Base-by-base conservation (phyloP, 768 basidiomycete species). In the Collybia sordida region DNA sequence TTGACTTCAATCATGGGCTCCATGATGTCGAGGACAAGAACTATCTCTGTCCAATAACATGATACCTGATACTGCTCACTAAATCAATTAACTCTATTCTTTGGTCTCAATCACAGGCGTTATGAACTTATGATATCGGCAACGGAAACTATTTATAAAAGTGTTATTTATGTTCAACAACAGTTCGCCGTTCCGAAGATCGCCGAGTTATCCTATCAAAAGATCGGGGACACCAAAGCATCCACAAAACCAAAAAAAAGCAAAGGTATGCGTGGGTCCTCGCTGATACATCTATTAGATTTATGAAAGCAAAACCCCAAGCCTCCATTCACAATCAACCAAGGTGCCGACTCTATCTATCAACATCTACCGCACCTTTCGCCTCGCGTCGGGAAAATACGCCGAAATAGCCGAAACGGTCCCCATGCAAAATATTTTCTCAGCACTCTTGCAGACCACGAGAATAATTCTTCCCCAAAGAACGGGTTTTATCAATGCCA, bases 151-250 rank as follows among this genome's bases (percentile, higher is more conserved):
- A 60, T 14, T 68, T 74, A 53, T 56, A 59, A 36, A 65, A 67
- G 38, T 74, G 71, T 46, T 55, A 59, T 4, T 63, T 60, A 4
- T 72, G 72, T 54, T 59, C 61, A 5, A 64, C 58, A 7, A 70
- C 71, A 3, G 55, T 69, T 11, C 72, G 72, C 53, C 72, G 72
- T 49, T 72, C 71, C 1, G 68, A 69, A 45, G 69, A 72, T 49
- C 72, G 72, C 46, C 71, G 72, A 49, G 55, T 56, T 3, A 44
- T 52, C 3, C 67, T 66, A 2, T 71, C 71, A 71, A 70, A 72
- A 36, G 64, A 67, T 44, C 68, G 62, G 23, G 66, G 67, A 8
- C 71, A 72, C 56, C 67, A 62, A 51, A 53, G 50, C 2, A 67
- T 67, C 53, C 72, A 70, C 56, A 69, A 69, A n/a, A 47, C 40